These are phyloP conservation scores for Diaporthe citrichinensis DNA, from an alignment of 2,329 filamentous ascomycete genomes.

Conservation along the genomic window DNA sequence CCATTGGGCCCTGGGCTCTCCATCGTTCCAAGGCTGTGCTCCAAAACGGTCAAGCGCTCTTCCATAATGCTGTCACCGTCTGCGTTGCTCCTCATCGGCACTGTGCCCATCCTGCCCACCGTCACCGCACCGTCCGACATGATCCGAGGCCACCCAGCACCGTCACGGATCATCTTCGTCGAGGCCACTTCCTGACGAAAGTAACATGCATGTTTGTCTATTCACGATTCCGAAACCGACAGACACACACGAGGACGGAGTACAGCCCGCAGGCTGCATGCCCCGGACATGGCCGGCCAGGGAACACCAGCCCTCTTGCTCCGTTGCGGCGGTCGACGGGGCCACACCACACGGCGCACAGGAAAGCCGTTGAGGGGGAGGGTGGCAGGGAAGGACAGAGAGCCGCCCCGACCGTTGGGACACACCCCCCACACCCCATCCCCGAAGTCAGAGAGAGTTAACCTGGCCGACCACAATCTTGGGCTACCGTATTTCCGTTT, in stretches of 20 bases:
- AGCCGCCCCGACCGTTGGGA: conserved; percentile 15
- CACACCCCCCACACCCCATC: conserved; percentile 7
- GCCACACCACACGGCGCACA: conserved; percentile 18
- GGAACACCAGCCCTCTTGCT: conserved; percentile 22
- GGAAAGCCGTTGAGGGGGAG: conserved; percentile 1
- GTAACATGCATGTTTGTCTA: conserved; percentile 7
- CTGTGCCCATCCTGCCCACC: conserved; percentile 7
- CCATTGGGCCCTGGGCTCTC: conserved; percentile 14
- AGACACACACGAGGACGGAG: background rate
- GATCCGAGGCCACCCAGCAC: conserved; percentile 24
- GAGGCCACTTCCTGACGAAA: background rate
- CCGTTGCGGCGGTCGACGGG: conserved; percentile 23
- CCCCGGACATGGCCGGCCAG: conserved; percentile 32
- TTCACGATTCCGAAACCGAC: conserved; percentile 31
- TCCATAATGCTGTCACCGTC: conserved; percentile 29
- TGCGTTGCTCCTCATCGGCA: background rate
- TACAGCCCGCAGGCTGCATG: conserved; percentile 19
- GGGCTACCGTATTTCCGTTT: background rate
- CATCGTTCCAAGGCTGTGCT: conserved; percentile 1
- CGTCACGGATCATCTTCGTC: conserved; percentile 30
- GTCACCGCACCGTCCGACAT: conserved; percentile 38
- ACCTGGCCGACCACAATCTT: conserved; percentile 7
- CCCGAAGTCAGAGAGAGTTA: background rate
- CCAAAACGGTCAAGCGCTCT: conserved; percentile 37
- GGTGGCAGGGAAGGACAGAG: background rate